Evolutionary conservation across 208 protist genomes (phyloP).

Genomic region (Leishmania arabica): DNA sequence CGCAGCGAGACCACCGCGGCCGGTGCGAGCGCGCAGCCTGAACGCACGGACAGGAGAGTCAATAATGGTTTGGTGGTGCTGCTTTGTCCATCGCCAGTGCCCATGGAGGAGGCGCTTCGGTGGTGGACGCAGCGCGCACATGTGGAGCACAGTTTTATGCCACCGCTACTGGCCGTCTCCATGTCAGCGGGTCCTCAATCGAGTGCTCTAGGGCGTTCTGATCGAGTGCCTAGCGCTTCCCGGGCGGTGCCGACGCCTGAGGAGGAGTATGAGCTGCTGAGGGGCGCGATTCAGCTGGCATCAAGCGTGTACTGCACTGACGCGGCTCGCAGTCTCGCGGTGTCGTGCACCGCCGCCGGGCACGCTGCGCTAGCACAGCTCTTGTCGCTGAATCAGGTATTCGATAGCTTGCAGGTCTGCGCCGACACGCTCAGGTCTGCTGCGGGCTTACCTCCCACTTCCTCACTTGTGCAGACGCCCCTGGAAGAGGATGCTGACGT

Average conservation of each 20-base stretch:
- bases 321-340: slow-evolving; percentile 6
- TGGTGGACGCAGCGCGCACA: slow-evolving; percentile 66
- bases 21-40: neutral
- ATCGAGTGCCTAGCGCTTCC: neutral
- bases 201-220: neutral
- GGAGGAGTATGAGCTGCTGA: slow-evolving; percentile 2
- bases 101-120: slow-evolving; percentile 39
- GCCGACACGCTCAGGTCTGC: slow-evolving; percentile 4
- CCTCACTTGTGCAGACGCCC: neutral
- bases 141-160: slow-evolving; percentile 60
- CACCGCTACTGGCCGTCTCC: slow-evolving; percentile 61
- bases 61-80: slow-evolving; percentile 36
- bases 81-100: slow-evolving; percentile 23
- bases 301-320: neutral
- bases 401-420: slow-evolving; percentile 7
- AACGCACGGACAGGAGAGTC: neutral
- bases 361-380: slow-evolving; percentile 3
- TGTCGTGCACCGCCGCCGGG: slow-evolving; percentile 8
- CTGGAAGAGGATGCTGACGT: slow-evolving; percentile 1
- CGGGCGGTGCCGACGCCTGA: neutral
- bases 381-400: slow-evolving; percentile 8
- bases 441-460: neutral
- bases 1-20: neutral
- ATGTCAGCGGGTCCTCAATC: slow-evolving; percentile 9
- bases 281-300: neutral